Percentiles rank a stretch among this genome's conserved stretches.
These are phyloP conservation scores for Rosa multiflora DNA, from an alignment of 306 rosid species.

Conservation along the genomic window DNA sequence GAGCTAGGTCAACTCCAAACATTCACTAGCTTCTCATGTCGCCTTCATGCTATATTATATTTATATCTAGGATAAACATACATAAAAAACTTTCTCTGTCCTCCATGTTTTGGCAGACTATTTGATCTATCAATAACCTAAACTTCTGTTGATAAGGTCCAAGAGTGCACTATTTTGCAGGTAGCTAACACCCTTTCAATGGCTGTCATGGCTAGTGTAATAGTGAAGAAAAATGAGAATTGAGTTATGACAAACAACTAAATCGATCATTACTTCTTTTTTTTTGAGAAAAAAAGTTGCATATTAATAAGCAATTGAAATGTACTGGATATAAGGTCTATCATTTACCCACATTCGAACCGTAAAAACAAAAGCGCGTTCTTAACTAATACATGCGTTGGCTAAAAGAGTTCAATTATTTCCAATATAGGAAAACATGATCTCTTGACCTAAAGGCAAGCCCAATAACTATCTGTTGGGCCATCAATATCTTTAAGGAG, in stretches of 20 bases:
- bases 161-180: neutral
- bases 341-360: too few species aligned
- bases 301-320: too few species aligned
- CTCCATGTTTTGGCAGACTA: neutral
- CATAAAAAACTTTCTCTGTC: neutral
- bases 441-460: neutral
- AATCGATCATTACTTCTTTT: too few species aligned
- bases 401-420: too few species aligned
- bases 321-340: too few species aligned
- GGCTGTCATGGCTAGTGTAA: neutral
- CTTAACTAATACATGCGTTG: too few species aligned
- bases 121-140: neutral
- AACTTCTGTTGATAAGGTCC: too few species aligned
- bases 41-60: conserved; percentile 23
- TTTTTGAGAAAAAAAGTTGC: too few species aligned
- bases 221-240: neutral
- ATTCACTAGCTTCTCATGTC: conserved; percentile 34
- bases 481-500: conserved; percentile 22
- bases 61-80: neutral
- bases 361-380: too few species aligned
- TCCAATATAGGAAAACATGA: neutral
- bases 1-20: conserved; percentile 47
- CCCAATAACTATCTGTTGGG: conserved; percentile 8
- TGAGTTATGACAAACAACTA: too few species aligned
- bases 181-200: neutral